These are phyloP conservation scores for Helicostylum pulchrum DNA, from an alignment of 192 early-diverging fungal species.

Conservation along the genomic window DNA sequence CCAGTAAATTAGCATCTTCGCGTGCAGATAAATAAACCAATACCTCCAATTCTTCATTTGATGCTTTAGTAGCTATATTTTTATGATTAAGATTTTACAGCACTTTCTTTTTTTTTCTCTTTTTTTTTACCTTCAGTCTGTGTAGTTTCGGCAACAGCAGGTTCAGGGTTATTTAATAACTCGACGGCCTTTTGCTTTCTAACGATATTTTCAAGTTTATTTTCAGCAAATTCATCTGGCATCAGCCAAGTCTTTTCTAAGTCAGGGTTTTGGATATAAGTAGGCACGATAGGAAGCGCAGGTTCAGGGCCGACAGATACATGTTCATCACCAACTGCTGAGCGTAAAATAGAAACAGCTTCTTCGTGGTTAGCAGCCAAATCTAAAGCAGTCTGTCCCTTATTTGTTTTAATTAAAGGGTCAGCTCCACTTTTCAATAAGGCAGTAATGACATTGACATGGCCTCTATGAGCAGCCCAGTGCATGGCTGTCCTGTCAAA, in stretches of 20 bases:
- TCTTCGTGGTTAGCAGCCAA: constrained; percentile 49
- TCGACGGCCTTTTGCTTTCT: constrained; percentile 15
- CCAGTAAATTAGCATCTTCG: constrained; percentile 50
- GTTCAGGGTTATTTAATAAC: neutral
- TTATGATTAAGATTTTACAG: neutral
- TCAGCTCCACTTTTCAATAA: constrained; percentile 69
- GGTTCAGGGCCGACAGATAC: constrained; percentile 29
- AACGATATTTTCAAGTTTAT: constrained; percentile 17
- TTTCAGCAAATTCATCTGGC: constrained; percentile 56
- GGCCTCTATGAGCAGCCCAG: constrained; percentile 71
- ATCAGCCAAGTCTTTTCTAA: constrained; percentile 65
- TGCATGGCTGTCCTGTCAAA: constrained; percentile 61
- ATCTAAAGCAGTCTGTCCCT: constrained; percentile 60
- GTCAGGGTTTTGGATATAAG: constrained; percentile 63
- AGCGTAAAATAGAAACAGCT: constrained; percentile 4
- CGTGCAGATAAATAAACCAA: constrained; percentile 48
- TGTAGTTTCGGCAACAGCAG: neutral
- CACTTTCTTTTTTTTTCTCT: constrained; percentile 6
- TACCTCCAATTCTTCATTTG: constrained; percentile 47
- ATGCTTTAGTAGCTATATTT: constrained; percentile 4
- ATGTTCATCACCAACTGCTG: constrained; percentile 15
- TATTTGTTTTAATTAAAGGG: constrained; percentile 48
- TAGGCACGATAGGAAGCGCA: constrained; percentile 50
- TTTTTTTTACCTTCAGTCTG: neutral
- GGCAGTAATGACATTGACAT: constrained; percentile 52